Conservation (phyloP, 2,329 filamentous ascomycete genomes). For the Aspergillus tubingensis region DNA sequence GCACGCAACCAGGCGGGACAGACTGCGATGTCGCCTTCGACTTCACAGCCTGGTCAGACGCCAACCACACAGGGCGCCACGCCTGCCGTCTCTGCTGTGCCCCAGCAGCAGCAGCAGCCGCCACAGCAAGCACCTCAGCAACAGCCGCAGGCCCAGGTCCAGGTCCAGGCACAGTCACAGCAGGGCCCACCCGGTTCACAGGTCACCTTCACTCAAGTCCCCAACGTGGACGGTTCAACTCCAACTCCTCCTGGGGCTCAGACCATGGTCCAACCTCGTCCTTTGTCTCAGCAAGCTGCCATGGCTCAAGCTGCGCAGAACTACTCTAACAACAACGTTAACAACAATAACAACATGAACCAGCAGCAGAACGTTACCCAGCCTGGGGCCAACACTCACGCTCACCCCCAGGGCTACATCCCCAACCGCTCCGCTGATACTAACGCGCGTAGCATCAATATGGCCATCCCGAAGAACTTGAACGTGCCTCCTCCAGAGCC, state of each 20-base stretch:
- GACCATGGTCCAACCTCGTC: constrained; percentile 39
- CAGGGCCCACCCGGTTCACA: constrained; percentile 33
- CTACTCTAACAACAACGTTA: constrained; percentile 39
- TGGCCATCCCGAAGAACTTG: constrained; percentile 81
- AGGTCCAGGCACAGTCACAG: constrained; percentile 31
- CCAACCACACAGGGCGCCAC: constrained; percentile 31
- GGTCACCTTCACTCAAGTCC: constrained; percentile 33
- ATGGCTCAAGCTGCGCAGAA: constrained; percentile 48
- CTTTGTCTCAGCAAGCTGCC: constrained; percentile 49
- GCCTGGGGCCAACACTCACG: constrained; percentile 37
- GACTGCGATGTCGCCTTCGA: constrained; percentile 39
- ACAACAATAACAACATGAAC: constrained; percentile 21
- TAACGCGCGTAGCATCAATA: constrained; percentile 58
- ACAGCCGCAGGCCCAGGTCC: constrained; percentile 30
- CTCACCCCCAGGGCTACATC: constrained; percentile 46
- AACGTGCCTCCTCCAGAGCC: constrained; percentile 71
- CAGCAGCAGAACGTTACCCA: constrained; percentile 33
- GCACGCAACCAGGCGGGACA: constrained; percentile 44
- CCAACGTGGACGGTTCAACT: constrained; percentile 35
- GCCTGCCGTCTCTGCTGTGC: constrained; percentile 26
- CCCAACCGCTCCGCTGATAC: constrained; percentile 44
- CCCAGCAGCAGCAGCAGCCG: constrained; percentile 18
- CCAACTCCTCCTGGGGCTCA: constrained; percentile 34
- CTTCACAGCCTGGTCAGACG: constrained; percentile 35
- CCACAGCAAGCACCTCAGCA: constrained; percentile 18